Evolutionary conservation across 805 yeast species (phyloP), one percentile per base, ranked within the genome.

Genomic region (Priceomyces castillae): DNA sequence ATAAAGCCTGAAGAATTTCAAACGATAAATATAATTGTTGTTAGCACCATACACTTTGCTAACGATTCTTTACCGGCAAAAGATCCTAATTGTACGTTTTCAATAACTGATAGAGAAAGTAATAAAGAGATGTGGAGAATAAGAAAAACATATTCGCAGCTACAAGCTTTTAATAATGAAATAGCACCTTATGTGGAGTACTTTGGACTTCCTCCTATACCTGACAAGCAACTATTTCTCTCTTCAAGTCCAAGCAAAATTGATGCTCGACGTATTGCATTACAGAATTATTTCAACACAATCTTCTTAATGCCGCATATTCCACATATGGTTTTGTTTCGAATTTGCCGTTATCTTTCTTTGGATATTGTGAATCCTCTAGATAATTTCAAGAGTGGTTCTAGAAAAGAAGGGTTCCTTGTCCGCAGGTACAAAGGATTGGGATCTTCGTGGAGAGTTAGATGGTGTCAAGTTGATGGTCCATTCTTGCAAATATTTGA

Each of bases 111-210:
- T 51, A 74, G 81, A 26, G 80, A 73, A 18, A 64, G 82, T 2
- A 68, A 71, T 31, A 81, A 81, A 47, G 88, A 82, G 52, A 76
- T 86, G 70, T 90, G 95, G 84, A 74, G 81, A 51, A 80, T 88
- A 41, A 69, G 80, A 34, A 89, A 89, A 55, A 62, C 80, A 1
- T 76, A 81, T 46, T 65, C 77, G 1, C 84, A 82, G 52, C 65
- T 92, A n/a, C 48, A 69, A 4, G 69, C 73, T 7, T 71, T 90
- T 48, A 95, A 89, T 61, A 61, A 65, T 17, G 78, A 74, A 31
- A 66, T 88, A 9, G 71, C 89, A 48, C 77, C 77, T 3, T 59
- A 67, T 9, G 62, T 70, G 14, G 76, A 73, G 44, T 70, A 71
- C 44, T 75, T 80, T 39, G 78, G 81, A 18, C 62, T 84, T 22